Percentiles rank a stretch among this genome's conserved stretches.
These are phyloP conservation scores for Jatropha multifida DNA, from an alignment of 441 rosid species.

Conservation along the genomic window DNA sequence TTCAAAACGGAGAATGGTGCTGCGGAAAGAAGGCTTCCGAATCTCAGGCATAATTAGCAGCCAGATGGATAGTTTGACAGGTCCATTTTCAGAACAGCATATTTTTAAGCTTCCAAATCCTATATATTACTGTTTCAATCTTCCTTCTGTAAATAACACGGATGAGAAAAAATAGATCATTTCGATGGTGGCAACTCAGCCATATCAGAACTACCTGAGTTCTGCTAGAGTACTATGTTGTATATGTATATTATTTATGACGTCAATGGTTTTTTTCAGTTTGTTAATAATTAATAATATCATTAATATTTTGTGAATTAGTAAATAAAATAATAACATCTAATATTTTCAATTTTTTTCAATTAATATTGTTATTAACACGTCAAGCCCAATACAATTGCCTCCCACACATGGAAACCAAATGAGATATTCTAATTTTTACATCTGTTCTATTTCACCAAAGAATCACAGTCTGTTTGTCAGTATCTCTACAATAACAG, in stretches of 20 bases:
- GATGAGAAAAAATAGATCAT: constrained; percentile 16
- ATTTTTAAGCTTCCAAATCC: constrained; percentile 75
- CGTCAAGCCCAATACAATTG: neutral
- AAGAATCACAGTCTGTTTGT: neutral
- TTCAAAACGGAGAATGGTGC: constrained; percentile 30
- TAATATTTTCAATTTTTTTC: too few species aligned
- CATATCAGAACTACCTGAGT: neutral
- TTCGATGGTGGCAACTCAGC: neutral
- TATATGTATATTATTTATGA: neutral
- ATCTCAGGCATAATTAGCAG: constrained; percentile 54
- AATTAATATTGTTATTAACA: too few species aligned
- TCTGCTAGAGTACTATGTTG: neutral
- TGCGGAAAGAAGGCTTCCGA: constrained; percentile 40
- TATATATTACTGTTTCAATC: constrained; percentile 26
- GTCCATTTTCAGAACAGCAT: constrained; percentile 37
- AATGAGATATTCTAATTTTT: neutral
- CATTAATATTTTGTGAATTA: too few species aligned
- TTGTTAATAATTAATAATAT: too few species aligned
- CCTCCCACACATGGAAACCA: neutral
- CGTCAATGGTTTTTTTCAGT: too few species aligned
- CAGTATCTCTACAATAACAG: neutral
- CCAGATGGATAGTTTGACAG: constrained; percentile 65
- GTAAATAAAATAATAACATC: too few species aligned
- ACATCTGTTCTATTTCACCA: neutral
- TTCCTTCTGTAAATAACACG: constrained; percentile 24